phyloP scores from a whole-genome alignment of 768 basidiomycete genomes.

The Pleurotus giganteus region DNA sequence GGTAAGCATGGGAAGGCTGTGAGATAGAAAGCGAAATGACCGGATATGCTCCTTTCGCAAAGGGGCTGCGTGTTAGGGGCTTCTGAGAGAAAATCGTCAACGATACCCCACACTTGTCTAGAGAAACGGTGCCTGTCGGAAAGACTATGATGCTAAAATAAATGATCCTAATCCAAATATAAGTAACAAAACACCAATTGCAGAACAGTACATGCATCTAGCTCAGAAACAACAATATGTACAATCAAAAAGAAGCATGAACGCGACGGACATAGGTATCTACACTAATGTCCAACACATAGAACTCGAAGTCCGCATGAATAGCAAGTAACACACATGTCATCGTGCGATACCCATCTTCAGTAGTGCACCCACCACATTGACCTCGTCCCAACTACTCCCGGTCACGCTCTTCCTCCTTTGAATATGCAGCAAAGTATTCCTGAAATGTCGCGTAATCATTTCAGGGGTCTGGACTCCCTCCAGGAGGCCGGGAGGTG shows the following conservation, averaged over 20 bases:
- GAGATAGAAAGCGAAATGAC: no score
- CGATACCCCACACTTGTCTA: no score
- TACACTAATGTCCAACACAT: background rate
- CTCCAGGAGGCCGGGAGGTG: conserved; percentile 87
- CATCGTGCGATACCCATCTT: conserved; percentile 82
- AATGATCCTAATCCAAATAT: background rate
- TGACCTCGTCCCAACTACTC: conserved; percentile 73
- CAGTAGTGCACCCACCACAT: conserved; percentile 81
- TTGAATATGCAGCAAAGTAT: conserved; percentile 83
- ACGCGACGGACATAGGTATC: background rate
- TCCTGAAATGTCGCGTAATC: conserved; percentile 91
- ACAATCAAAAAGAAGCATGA: background rate
- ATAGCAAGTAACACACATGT: conserved; percentile 14
- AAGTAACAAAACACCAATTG: background rate
- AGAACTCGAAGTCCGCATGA: background rate
- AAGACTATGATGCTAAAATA: no score
- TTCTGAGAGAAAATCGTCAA: no score
- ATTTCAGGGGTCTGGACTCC: conserved; percentile 91
- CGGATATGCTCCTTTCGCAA: no score
- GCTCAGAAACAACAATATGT: background rate
- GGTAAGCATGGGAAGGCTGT: no score
- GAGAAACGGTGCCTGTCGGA: no score
- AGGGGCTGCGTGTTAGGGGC: no score
- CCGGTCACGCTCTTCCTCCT: conserved; percentile 52
- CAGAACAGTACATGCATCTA: background rate